phyloP scores from a whole-genome alignment of 805 yeast genomes.

The Blastobotrys chiropterorum region DNA sequence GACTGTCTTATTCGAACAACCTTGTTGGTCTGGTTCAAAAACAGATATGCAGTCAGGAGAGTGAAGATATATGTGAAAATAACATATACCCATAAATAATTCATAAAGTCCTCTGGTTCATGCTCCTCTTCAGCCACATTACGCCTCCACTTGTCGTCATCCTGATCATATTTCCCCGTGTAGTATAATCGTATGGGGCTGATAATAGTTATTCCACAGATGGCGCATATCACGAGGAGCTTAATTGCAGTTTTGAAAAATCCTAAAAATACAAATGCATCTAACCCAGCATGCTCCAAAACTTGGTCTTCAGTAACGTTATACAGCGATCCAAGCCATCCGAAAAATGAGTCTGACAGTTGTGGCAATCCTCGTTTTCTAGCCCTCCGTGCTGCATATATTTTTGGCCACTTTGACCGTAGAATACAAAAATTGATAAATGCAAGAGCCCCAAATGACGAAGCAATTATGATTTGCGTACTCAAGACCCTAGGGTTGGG shows the following conservation, averaged over 20 bases:
- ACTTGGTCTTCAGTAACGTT: constrained; percentile 66
- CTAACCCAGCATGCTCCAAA: constrained; percentile 85
- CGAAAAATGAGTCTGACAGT: constrained; percentile 58
- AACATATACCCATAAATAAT: constrained; percentile 80
- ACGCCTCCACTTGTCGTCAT: constrained; percentile 19
- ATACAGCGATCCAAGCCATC: constrained; percentile 72
- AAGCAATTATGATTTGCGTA: constrained; percentile 70
- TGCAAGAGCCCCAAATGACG: constrained; percentile 60
- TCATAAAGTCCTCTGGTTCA: constrained; percentile 40
- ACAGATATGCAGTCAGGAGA: constrained; percentile 47
- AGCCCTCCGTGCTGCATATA: constrained; percentile 74
- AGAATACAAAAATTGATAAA: constrained; percentile 63
- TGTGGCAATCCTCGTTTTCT: constrained; percentile 44
- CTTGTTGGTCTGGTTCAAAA: constrained; percentile 63
- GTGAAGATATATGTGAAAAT: constrained; percentile 85
- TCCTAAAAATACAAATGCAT: constrained; percentile 86
- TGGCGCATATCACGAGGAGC: constrained; percentile 53
- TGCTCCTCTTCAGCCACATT: constrained; percentile 4
- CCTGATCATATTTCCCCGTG: constrained; percentile 71
- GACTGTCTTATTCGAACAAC: constrained; percentile 74
- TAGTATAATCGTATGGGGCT: constrained; percentile 80
- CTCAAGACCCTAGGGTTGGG: constrained; percentile 52
- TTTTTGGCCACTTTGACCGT: constrained; percentile 67
- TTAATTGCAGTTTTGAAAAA: constrained; percentile 86
- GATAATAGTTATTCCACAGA: constrained; percentile 67